Base-by-base conservation (phyloP, 129 eudicot genomes). In the Arctium lappa region DNA sequence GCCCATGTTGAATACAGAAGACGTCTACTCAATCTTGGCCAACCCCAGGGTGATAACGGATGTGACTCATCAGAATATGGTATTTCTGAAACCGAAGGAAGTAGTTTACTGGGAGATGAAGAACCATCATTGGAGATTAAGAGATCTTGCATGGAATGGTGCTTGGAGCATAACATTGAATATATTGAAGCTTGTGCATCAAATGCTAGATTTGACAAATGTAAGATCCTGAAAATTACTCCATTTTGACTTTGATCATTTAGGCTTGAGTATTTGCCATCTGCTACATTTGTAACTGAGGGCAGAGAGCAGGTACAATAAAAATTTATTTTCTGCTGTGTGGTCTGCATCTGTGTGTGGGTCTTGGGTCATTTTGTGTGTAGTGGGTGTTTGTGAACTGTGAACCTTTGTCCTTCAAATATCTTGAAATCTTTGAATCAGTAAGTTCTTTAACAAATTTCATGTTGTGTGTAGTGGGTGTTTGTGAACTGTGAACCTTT, bases 101-200 rank as follows among this genome's bases (percentile, higher is more conserved):
- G 91, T 83, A 89, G 92, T 84, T 88, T 95, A 82, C 75, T 95
- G 78, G 94, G 92, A 50, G 89, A 87, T 36, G 92, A 89, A 65
- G 95, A 89, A 68, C 69, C 90, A 44, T 79, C 92, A 63, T 83
- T 86, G 5, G 95, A 89, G 68, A 72, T 86, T 38, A 95, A 81
- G 79, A 90, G 60, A 69, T 89, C 98, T 60, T 95, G 92, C 83
- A 66, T 79, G 88, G 94, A 91, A 75, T 93, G 99, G 99, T 95
- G 98, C 88, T 42, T 77, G 73, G 92, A 95, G 46, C 92, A 91
- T 81, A 95, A 91, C 79, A 95, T 93, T 75, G 98, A 95, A 83
- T 95, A 85, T 74, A 86, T 93, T 63, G 99, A 95, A 89, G 97
- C 97, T 48, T 95, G 99, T 84, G 99, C 97, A 83, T 95, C 99